phyloP scores from a whole-genome alignment of 2,329 filamentous ascomycete genomes.

The Ophiostoma tasmaniense region DNA sequence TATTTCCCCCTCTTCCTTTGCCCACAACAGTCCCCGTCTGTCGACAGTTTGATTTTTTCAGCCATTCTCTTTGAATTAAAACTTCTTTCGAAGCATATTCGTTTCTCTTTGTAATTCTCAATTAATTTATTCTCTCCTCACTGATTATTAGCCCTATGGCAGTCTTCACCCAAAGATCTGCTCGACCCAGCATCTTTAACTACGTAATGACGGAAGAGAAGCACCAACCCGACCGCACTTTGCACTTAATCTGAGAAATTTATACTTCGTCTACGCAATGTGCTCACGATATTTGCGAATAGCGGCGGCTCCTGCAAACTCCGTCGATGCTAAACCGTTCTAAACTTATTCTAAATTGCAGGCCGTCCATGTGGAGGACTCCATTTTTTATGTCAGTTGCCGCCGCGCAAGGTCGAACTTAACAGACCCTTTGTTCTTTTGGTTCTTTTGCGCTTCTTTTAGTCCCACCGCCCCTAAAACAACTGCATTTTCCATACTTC shows the following conservation, averaged over 20 bases:
- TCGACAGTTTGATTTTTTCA: not conserved
- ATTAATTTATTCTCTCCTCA: not conserved
- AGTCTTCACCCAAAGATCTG: not conserved
- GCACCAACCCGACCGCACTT: not conserved
- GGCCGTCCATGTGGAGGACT: not conserved
- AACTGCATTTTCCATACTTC: not conserved
- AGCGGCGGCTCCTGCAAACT: not conserved
- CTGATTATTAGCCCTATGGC: not conserved
- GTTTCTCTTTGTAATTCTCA: not conserved
- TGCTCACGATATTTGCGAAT: not conserved
- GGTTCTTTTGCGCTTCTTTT: not conserved
- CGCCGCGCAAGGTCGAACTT: not conserved
- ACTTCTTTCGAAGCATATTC: not conserved
- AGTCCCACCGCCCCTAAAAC: not conserved
- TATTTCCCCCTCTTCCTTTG: not conserved
- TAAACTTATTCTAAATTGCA: not conserved
- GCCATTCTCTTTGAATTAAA: not conserved
- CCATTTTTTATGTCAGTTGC: constrained; percentile 5
- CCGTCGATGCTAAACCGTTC: not conserved
- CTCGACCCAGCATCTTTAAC: not conserved
- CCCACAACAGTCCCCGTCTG: not conserved
- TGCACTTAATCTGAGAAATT: not conserved
- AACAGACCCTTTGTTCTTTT: not conserved
- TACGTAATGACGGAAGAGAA: not conserved
- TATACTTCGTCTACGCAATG: not conserved